Conservation (phyloP, 805 yeast species). For the Saturnispora gosingensis region DNA sequence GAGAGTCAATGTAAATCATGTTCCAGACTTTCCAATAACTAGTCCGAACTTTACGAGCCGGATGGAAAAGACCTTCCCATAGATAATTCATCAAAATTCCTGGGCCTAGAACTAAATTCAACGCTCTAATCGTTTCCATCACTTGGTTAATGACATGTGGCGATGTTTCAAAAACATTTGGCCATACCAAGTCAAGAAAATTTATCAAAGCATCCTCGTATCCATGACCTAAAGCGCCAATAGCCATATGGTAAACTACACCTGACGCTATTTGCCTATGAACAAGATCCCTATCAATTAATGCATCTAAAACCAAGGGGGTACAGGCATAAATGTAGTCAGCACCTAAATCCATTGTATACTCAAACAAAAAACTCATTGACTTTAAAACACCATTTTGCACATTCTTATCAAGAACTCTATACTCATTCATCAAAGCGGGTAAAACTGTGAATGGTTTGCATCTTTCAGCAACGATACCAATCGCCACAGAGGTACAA, state of each 20-base stretch:
- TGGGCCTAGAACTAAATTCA: slow-evolving; percentile 64
- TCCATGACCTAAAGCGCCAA: slow-evolving; percentile 68
- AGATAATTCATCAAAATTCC: slow-evolving; percentile 68
- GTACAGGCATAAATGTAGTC: slow-evolving; percentile 76
- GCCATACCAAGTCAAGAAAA: slow-evolving; percentile 69
- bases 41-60: slow-evolving; percentile 76
- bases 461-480: slow-evolving; percentile 90
- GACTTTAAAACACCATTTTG: slow-evolving; percentile 95
- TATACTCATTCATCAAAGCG: slow-evolving; percentile 89
- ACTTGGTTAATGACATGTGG: slow-evolving; percentile 89
- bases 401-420: slow-evolving; percentile 84
- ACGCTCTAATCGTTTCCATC: slow-evolving; percentile 67
- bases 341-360: slow-evolving; percentile 68
- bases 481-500: slow-evolving; percentile 96
- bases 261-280: slow-evolving; percentile 94
- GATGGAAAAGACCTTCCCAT: slow-evolving; percentile 88
- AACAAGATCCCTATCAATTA: slow-evolving; percentile 82
- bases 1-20: slow-evolving; percentile 58
- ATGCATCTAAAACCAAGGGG: slow-evolving; percentile 79
- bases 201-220: slow-evolving; percentile 79
- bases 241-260: slow-evolving; percentile 71
- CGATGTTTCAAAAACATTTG: slow-evolving; percentile 87
- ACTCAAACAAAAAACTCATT: slow-evolving; percentile 84
- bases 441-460: slow-evolving; percentile 91
- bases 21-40: slow-evolving; percentile 86